phyloP scores from a whole-genome alignment of 106 monocot genomes.

The Xerophyta viscosa region DNA sequence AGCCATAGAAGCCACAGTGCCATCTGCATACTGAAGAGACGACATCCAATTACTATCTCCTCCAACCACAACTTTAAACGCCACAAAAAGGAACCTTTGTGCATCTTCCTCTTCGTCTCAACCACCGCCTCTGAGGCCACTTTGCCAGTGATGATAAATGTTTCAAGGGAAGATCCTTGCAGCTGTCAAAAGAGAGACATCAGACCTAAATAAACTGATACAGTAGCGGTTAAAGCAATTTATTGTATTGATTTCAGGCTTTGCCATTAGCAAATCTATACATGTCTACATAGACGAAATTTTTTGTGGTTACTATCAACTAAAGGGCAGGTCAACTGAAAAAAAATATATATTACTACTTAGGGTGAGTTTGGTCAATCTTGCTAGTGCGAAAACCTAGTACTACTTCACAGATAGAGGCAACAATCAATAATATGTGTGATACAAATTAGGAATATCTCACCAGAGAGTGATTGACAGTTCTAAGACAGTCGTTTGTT shows the following conservation, averaged over 20 bases:
- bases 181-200: conserved; percentile 32
- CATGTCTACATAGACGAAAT: too few species aligned
- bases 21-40: conserved; percentile 52
- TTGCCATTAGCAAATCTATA: too few species aligned
- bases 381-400: too few species aligned
- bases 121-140: conserved; percentile 65
- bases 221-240: too few species aligned
- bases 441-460: neutral
- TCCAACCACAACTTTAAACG: conserved; percentile 37
- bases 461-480: conserved; percentile 77
- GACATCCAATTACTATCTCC: conserved; percentile 46
- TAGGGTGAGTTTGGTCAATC: too few species aligned
- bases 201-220: too few species aligned
- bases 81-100: conserved; percentile 18
- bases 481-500: conserved; percentile 85
- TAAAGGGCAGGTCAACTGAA: too few species aligned
- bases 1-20: conserved; percentile 48
- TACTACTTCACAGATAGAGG: neutral
- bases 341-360: too few species aligned
- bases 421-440: neutral
- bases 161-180: conserved; percentile 56
- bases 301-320: too few species aligned
- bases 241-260: too few species aligned
- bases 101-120: conserved; percentile 33
- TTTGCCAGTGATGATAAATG: conserved; percentile 66